A percentile compares a stretch with the other conserved stretches of the same genome.
phyloP scores from a whole-genome alignment of 2,329 filamentous ascomycete species.

The Lachnellula cervina region DNA sequence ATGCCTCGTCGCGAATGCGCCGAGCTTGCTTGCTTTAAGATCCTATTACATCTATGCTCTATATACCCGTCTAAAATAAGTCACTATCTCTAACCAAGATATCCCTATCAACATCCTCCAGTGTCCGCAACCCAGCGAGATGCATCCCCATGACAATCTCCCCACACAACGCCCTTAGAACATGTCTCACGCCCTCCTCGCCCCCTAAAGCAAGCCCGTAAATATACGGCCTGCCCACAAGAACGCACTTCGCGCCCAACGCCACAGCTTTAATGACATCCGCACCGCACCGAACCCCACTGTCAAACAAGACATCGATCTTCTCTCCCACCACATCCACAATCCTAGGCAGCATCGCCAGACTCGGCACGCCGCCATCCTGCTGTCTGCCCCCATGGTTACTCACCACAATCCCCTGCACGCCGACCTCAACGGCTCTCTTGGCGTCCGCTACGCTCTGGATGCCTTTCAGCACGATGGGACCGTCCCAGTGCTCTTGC shows the following conservation, averaged over 20 bases:
- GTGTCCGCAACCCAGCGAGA: background rate
- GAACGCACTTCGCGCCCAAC: background rate
- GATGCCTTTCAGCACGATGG: slow-evolving; percentile 55
- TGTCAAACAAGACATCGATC: too few species aligned
- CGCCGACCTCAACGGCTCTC: slow-evolving; percentile 43
- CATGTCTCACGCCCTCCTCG: background rate
- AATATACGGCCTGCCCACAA: background rate
- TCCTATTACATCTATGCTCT: background rate
- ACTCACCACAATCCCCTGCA: slow-evolving; percentile 50
- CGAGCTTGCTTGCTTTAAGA: background rate
- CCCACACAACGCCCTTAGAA: background rate
- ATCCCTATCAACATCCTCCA: background rate
- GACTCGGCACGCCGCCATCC: too few species aligned
- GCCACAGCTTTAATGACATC: too few species aligned
- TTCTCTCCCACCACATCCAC: too few species aligned
- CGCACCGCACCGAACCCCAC: too few species aligned
- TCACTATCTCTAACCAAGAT: background rate
- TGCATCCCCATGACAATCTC: background rate
- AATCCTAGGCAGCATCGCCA: too few species aligned
- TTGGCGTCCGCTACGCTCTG: slow-evolving; percentile 56
- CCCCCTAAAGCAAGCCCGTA: background rate
- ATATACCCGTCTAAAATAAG: background rate
- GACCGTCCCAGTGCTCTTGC: slow-evolving; percentile 36
- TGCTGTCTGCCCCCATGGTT: slow-evolving; percentile 50
- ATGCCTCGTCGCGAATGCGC: too few species aligned